Base-by-base conservation (phyloP, 1,284 basidiomycete species). In the Prillingera fragicola region DNA sequence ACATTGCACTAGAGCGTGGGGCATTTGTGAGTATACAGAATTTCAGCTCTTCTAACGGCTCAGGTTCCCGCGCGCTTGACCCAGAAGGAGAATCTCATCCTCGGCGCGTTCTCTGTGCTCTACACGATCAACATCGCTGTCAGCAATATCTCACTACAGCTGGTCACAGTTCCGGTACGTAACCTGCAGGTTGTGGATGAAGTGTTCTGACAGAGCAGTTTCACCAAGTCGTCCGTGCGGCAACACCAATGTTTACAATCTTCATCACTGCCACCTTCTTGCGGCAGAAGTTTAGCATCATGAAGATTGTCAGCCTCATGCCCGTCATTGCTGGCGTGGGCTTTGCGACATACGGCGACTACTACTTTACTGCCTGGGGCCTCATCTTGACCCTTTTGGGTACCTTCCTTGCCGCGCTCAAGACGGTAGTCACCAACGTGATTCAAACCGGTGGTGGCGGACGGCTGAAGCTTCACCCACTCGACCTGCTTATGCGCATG, bases 331-430 rank as follows among this genome's bases (percentile, higher is more conserved):
- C 80, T 7, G 94, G 92, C 19, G 90, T 97, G 25, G 89, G 84
- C 21, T 82, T 98, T 47, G 88, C 91, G 86, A 92, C 89, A 3
- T 91, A 88, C 47, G 88, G 89, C 41, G 88, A 91, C 63, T 92
- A 91, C 70, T 84, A 86, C 60, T 90, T 83, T 65, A 92, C 88
- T 0, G 66, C 76, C 2, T 80, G 80, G 68, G 91, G 91, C 8
- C 78, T 95, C 50, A 65, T 85, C 56, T 76, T 96, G 17, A 95
- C 91, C 0, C 76, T 95, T 14, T 71, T 90, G 13, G 91, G 91
- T 28, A 88, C 90, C 0, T 70, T 92, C 47, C 78, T 96, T 25
- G 91, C 91, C 4, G 85, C 91, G 4, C 72, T 92, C 43, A 95
- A 95, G 69, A 92, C 90, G 0, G 84, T 95, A 40, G 80, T 84